A percentile compares a stretch with the other conserved stretches of the same genome.
Evolutionary conservation across 2,329 filamentous ascomycete genomes (phyloP).

Genomic region (Colletotrichum abscissum): DNA sequence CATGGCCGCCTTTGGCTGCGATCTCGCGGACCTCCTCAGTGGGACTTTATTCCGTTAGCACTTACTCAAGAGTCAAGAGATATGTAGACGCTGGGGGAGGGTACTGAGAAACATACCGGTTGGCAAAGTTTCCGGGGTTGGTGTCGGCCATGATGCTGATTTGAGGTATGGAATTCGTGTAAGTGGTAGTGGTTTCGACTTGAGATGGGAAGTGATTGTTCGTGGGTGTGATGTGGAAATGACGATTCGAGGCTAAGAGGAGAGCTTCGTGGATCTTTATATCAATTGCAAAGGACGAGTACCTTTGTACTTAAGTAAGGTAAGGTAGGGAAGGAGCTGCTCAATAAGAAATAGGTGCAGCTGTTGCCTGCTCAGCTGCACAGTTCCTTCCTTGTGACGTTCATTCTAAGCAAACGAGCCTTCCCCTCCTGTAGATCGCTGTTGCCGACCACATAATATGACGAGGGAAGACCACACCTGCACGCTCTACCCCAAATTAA

Average conservation of each 20-base stretch:
- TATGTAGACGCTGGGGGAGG: not conserved
- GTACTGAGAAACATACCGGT: constrained; percentile 23
- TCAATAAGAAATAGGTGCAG: not conserved
- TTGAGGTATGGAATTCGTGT: not conserved
- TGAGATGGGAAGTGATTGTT: not conserved
- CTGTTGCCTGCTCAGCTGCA: not conserved
- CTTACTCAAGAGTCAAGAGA: constrained; percentile 34
- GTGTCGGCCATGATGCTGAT: constrained; percentile 29
- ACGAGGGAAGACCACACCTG: not conserved
- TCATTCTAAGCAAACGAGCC: constrained; percentile 5
- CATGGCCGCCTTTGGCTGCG: constrained; percentile 52
- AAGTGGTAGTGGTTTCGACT: not conserved
- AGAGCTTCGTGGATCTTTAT: not conserved
- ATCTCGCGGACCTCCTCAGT: constrained; percentile 57
- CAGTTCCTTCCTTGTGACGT: constrained; percentile 17
- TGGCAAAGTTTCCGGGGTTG: constrained; percentile 39
- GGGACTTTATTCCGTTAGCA: constrained; percentile 40
- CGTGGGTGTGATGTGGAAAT: not conserved
- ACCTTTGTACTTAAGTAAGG: too few species aligned
- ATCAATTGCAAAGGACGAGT: not conserved
- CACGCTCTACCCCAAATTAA: not conserved
- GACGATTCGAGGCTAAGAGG: not conserved
- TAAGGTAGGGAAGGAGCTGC: not conserved
- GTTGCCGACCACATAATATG: constrained; percentile 9
- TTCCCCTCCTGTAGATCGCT: constrained; percentile 14